Base-by-base conservation (phyloP, 176 grass and related monocot species). In the Oryza officinalis region DNA sequence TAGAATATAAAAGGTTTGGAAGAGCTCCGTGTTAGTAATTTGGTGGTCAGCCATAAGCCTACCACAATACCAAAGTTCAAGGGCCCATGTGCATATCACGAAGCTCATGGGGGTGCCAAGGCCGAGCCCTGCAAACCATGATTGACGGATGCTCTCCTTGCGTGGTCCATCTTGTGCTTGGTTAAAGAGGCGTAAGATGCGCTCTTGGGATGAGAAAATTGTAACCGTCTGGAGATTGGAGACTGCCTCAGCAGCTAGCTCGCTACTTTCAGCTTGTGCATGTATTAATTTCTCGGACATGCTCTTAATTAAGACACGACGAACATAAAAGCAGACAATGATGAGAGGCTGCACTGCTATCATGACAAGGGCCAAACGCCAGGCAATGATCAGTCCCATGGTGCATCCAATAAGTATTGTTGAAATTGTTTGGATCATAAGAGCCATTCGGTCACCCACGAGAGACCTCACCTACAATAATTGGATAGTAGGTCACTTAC, bases 1-100 rank as follows among this genome's bases (percentile, higher is more conserved):
- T 28, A 99, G 91, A 85, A 96, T 89, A 99, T 94, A 77, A 99
- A 99, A 99, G 52, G 93, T 99, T 70, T 99, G 89, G 81, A 99
- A 96, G 72, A 99, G 88, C 27, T 64, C 77, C 83, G 94, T 94
- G 50, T 91, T 25, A 59, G 87, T 89, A 74, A 99, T 99, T 68
- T 87, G 76, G 31, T 87, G 76, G 26, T 90, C 69, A 65, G 82
- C 70, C 27, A 99, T 80, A 59, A 99, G 96, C 86, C 31, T 85
- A 33, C 91, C 96, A 30, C 96, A 93, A 70, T 92, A 99, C 96
- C 96, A 99, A 71, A 99, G 96, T 68, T 99, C 93, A 8, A 99
- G 93, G 61, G 96, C 89, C 93, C 93, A 96, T 71, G 93, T 92
- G 81, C 74, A 83, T 57, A 81, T 90, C 89, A 92, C 89, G 54